A percentile compares a stretch with the other conserved stretches of the same genome.
Evolutionary conservation across 2,329 filamentous ascomycete genomes (phyloP).

Genomic region (Diplodia sapinea): DNA sequence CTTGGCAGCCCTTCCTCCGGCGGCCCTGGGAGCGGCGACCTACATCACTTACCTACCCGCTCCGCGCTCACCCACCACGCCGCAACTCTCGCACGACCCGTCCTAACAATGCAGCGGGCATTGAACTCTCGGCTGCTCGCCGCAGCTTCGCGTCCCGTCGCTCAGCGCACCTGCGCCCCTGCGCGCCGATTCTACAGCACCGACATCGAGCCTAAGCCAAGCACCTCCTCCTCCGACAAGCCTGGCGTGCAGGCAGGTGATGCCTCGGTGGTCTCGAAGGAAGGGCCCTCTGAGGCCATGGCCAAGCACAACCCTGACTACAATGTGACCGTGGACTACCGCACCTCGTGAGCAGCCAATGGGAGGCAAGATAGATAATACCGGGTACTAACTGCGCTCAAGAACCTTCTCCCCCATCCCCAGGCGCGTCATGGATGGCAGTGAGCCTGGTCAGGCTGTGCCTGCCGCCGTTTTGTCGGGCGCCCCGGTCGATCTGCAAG

Average conservation of each 20-base stretch:
- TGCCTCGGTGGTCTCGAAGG: constrained; percentile 58
- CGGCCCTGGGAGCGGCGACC: constrained; percentile 17
- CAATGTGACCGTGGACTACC: constrained; percentile 79
- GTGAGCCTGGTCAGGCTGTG: constrained; percentile 75
- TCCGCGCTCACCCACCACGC: constrained; percentile 22
- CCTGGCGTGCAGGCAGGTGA: constrained; percentile 46
- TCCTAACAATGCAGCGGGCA: constrained; percentile 33
- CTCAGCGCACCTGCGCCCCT: constrained; percentile 40
- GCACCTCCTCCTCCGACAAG: constrained; percentile 46
- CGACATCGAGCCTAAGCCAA: constrained; percentile 35
- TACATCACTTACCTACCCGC: constrained; percentile 13
- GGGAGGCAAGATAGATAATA: constrained; percentile 13
- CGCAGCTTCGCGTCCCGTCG: constrained; percentile 36
- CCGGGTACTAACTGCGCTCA: constrained; percentile 37
- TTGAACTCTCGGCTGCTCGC: constrained; percentile 50
- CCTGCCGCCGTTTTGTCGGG: constrained; percentile 88
- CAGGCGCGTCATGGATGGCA: constrained; percentile 87
- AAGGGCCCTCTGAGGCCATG: constrained; percentile 57
- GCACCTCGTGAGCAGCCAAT: constrained; percentile 74
- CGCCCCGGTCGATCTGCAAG: constrained; percentile 91
- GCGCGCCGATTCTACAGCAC: constrained; percentile 44
- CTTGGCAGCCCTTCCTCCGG: constrained; percentile 19
- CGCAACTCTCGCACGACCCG: background rate
- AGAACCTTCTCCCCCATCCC: constrained; percentile 92
- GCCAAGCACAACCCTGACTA: constrained; percentile 80